Percentiles rank a stretch among this genome's conserved stretches.
Evolutionary conservation across 1,284 basidiomycete species (phyloP).

Genomic region (Apiotrichum gracile): DNA sequence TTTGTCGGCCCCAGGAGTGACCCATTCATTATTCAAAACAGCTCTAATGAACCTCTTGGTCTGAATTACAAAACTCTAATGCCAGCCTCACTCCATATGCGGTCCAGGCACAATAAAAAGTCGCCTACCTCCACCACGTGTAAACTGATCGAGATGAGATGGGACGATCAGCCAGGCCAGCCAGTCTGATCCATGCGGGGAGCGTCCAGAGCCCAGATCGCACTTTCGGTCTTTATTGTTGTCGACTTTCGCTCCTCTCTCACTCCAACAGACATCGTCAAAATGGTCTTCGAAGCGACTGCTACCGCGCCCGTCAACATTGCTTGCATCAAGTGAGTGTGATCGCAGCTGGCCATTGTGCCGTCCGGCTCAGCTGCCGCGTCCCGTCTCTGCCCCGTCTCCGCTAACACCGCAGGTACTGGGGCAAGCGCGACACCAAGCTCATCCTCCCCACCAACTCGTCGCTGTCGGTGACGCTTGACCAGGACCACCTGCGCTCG

Average conservation of each 20-base stretch:
- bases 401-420: constrained; percentile 61
- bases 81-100: too few species aligned
- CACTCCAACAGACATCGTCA: neutral
- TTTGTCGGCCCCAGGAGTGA: too few species aligned
- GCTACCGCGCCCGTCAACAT: constrained; percentile 93
- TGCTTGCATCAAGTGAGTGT: constrained; percentile 81
- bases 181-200: too few species aligned
- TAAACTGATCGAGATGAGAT: neutral
- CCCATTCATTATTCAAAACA: too few species aligned
- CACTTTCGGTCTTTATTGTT: too few species aligned
- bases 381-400: neutral
- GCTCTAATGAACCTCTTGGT: too few species aligned
- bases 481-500: constrained; percentile 90
- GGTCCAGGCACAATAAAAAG: too few species aligned
- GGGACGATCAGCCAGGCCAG: neutral
- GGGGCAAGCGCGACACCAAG: constrained; percentile 95
- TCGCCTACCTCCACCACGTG: too few species aligned
- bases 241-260: neutral
- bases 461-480: constrained; percentile 92
- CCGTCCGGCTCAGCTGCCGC: too few species aligned
- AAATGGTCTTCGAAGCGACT: constrained; percentile 69
- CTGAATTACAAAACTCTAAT: too few species aligned
- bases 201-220: too few species aligned
- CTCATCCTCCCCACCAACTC: constrained; percentile 97
- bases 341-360: too few species aligned